These are phyloP conservation scores for Arctium minus DNA, from an alignment of 129 eudicot genomes.

Conservation along the genomic window DNA sequence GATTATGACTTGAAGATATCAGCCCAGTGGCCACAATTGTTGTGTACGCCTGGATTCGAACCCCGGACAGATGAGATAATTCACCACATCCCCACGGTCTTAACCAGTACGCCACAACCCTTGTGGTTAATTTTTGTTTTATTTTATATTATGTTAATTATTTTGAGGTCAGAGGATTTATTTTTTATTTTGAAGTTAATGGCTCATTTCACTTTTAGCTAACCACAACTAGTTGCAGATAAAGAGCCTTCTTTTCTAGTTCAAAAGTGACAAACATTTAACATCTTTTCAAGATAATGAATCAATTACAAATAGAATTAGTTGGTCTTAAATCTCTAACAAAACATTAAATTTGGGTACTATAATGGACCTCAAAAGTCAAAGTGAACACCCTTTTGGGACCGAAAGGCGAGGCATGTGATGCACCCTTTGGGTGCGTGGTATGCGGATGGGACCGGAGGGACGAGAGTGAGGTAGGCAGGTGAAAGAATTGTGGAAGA, in stretches of 20 bases:
- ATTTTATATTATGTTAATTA: no score
- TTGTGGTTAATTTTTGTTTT: no score
- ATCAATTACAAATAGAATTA: background rate
- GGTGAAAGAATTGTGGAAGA: background rate
- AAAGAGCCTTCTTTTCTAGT: background rate
- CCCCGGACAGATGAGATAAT: no score
- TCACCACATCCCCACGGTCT: no score
- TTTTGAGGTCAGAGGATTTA: background rate
- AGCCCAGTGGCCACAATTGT: no score
- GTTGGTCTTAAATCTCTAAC: background rate
- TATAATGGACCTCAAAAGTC: constrained; percentile 1
- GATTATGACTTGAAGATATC: no score
- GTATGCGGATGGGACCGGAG: background rate
- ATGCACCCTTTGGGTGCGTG: background rate
- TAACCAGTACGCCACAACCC: no score
- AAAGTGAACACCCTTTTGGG: background rate
- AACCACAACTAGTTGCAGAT: no score
- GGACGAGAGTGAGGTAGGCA: background rate
- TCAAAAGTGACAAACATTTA: background rate
- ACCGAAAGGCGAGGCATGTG: background rate
- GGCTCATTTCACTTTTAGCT: no score
- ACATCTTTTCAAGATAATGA: background rate
- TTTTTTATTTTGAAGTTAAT: no score
- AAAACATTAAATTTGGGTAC: background rate
- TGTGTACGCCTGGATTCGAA: no score